Base-by-base conservation (phyloP, 2,329 filamentous ascomycete species). In the Hymenoscyphus scutula region DNA sequence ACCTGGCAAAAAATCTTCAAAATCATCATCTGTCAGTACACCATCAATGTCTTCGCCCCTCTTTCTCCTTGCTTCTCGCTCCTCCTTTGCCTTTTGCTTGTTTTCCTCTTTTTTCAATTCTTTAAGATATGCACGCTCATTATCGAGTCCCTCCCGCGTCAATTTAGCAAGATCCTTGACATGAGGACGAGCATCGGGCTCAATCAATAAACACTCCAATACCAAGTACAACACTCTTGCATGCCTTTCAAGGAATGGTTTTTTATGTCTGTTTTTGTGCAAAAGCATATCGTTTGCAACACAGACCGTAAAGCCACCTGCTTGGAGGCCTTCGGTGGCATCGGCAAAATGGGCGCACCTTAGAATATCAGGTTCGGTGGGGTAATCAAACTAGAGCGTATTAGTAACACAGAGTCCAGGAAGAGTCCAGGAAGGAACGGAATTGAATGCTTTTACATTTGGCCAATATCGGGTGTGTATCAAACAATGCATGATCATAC, bases 401-500 rank as follows among this genome's bases (percentile, higher is more conserved):
- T 34, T 8, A 34, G 32, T 34, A n/a, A n/a, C n/a, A n/a, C n/a
- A n/a, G n/a, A n/a, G n/a, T n/a, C n/a, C 38, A 19, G 8, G 15
- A 45, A n/a, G 5, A 45, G 7, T 13, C 32, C 8, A 34, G 32
- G 15, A 13, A 2, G 5, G 6, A 5, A 10, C 3, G 19, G 17
- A 45, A 10, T 8, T 19, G 17, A 5, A 2, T 7, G 7, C 8
- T 1, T 2, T n/a, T 19, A 45, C 38, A 17, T 55, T 30, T 55
- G 53, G 53, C 30, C n/a, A 32, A n/a, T 10, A 19, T 29, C 19
- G 30, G 17, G 8, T 32, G 19, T 55, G 62, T 34, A 58, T 53
- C 1, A 64, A 13, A 30, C 56, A 64, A 23, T 55, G 45, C 59
- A 64, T 60, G 15, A 64, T 62, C 30, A 64, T 17, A 11, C 62